Evolutionary conservation across 2,329 filamentous ascomycete species (phyloP), one percentile per base, ranked within the genome.

Genomic region (Cytospora mali): DNA sequence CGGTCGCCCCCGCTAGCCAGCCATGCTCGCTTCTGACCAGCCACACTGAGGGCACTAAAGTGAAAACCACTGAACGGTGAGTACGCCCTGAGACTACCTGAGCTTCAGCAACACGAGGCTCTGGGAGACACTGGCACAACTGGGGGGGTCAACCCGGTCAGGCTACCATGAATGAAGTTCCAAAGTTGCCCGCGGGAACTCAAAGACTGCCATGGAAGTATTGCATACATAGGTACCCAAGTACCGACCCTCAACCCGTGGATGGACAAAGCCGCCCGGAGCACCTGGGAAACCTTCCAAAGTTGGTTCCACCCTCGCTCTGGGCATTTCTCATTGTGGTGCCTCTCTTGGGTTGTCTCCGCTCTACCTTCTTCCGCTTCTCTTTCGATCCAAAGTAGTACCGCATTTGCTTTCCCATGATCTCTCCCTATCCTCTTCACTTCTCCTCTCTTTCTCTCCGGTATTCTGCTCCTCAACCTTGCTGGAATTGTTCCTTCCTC

Each of bases 351-450:
- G 29, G 46, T 48, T 11, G 42, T 51, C 58, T 61, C 58, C 52
- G 50, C 61, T 61, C 58, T 29, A 54, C 56, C 56, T 55, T 53
- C 55, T 60, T 59, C 53, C 55, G 52, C 55, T 48, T 55, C 46
- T 59, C 52, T 50, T 62, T 29, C 50, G 33, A 65, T 56, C 55
- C 55, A 54, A n/a, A 58, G 51, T 62, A 62, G 61, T 51, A 55
- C 58, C 51, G 52, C 42, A 60, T 35, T 62, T 55, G 56, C 51
- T 53, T 59, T 39, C 61, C 58, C 39, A 54, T 23, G 62, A 57
- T 60, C 49, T 52, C 58, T 58, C 61, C 55, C 54, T 25, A 25
- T 39, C 53, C 53, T 63, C 55, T 60, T 56, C 53, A 33, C 53
- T 56, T 56, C 48, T 35, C 56, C 42, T 56, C 58, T 58, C 18